phyloP scores from a whole-genome alignment of 805 yeast genomes.

The Kazachstania africana region DNA sequence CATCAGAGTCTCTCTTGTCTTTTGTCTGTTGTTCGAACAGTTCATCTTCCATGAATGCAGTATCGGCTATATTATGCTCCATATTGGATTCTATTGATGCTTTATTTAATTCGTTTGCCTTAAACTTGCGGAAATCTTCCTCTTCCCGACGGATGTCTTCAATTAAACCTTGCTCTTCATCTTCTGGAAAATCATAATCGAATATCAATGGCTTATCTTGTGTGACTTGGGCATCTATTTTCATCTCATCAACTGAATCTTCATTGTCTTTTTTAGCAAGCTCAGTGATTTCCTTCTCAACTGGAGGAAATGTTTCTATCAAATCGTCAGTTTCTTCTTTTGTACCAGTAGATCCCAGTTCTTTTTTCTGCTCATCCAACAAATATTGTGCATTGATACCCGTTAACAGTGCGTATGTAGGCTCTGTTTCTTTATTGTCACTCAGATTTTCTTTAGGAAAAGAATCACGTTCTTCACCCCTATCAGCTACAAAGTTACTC shows the following conservation, averaged over 20 bases:
- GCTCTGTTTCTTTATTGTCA: constrained; percentile 4
- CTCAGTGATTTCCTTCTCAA: not conserved
- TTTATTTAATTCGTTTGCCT: constrained; percentile 29
- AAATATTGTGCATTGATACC: constrained; percentile 13
- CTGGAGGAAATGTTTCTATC: not conserved
- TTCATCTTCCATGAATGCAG: constrained; percentile 29
- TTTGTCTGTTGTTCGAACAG: constrained; percentile 52
- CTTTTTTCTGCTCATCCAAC: not conserved
- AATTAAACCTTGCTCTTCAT: constrained; percentile 60
- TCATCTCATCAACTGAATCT: not conserved
- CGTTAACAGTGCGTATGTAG: constrained; percentile 7
- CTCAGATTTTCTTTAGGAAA: not conserved
- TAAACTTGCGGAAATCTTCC: constrained; percentile 55
- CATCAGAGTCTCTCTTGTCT: constrained; percentile 81
- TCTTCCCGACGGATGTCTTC: constrained; percentile 60
- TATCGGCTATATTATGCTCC: constrained; percentile 3
- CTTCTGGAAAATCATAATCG: constrained; percentile 62
- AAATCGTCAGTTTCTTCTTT: not conserved
- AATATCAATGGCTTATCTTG: constrained; percentile 14
- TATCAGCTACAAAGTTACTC: constrained; percentile 14
- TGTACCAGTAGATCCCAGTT: too few species aligned
- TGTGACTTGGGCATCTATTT: not conserved
- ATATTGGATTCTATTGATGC: constrained; percentile 12
- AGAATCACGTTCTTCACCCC: constrained; percentile 1
- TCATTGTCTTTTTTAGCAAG: not conserved